Evolutionary conservation across 768 basidiomycete genomes (phyloP).

Genomic region (Cyclocybe aegerita): DNA sequence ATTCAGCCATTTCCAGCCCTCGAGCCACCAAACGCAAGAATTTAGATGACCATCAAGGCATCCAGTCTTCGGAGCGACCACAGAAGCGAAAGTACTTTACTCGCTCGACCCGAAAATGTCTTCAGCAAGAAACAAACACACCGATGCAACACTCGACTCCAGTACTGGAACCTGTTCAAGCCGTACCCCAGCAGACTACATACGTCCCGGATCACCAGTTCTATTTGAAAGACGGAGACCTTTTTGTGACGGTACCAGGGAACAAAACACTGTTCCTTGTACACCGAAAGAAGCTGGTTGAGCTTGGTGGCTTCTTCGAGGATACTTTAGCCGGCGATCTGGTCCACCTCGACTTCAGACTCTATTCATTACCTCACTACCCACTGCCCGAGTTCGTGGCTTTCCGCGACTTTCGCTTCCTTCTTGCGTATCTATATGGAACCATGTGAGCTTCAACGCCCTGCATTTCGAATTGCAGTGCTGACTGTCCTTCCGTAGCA

Average conservation of each 20-base stretch:
- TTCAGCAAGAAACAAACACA: no score
- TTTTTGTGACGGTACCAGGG: constrained; percentile 17
- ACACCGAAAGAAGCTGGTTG: constrained; percentile 11
- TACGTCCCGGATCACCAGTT: constrained; percentile 16
- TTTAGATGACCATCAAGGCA: no score
- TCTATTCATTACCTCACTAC: neutral
- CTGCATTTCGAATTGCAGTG: neutral
- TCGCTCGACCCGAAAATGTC: no score
- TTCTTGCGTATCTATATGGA: constrained; percentile 3
- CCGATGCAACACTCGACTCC: no score
- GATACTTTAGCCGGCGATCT: constrained; percentile 4
- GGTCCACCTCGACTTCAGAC: neutral
- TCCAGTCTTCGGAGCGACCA: no score
- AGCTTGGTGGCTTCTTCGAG: constrained; percentile 14
- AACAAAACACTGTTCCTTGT: constrained; percentile 20
- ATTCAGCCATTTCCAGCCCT: no score
- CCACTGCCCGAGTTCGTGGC: no score
- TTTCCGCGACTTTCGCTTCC: constrained; percentile 5
- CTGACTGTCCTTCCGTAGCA: neutral
- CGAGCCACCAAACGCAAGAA: no score
- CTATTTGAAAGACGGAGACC: constrained; percentile 21
- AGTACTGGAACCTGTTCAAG: no score
- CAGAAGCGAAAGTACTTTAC: no score
- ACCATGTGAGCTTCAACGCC: neutral
- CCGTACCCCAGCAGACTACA: no score